phyloP scores from a whole-genome alignment of 2,329 filamentous ascomycete species.

The Fusarium incarnatum region DNA sequence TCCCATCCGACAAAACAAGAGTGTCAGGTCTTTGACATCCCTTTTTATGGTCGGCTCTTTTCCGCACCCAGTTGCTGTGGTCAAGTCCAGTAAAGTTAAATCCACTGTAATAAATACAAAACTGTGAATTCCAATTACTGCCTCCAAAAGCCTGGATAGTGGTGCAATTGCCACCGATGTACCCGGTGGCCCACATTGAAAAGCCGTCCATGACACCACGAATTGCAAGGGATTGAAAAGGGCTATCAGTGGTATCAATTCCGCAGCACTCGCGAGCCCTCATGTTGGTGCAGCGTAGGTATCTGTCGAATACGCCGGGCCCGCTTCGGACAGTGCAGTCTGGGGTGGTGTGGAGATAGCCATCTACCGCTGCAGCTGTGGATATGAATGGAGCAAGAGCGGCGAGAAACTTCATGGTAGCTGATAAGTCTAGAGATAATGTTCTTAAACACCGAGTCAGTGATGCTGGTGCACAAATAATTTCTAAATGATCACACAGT shows the following conservation, averaged over 20 bases:
- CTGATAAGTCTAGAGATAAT: no score
- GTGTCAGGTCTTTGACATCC: not conserved
- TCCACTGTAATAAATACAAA: not conserved
- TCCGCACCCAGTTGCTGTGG: no score
- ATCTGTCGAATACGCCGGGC: not conserved
- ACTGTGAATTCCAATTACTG: not conserved
- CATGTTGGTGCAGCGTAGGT: not conserved
- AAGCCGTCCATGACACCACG: not conserved
- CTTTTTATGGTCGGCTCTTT: no score
- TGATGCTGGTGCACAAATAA: not conserved
- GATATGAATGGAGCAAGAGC: not conserved
- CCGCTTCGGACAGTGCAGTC: not conserved
- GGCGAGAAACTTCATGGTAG: fast-evolving
- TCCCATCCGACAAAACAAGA: not conserved
- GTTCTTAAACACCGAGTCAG: fast-evolving
- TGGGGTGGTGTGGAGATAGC: not conserved
- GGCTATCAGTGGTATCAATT: not conserved
- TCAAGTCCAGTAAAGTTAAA: not conserved
- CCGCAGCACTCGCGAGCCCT: not conserved
- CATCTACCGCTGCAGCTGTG: not conserved
- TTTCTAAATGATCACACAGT: no score
- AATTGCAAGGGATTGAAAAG: not conserved
- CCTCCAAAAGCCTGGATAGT: not conserved
- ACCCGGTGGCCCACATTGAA: fast-evolving
- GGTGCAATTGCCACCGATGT: not conserved